Base-by-base conservation (phyloP, 306 rosid genomes). In the Citrullus colocynthis region DNA sequence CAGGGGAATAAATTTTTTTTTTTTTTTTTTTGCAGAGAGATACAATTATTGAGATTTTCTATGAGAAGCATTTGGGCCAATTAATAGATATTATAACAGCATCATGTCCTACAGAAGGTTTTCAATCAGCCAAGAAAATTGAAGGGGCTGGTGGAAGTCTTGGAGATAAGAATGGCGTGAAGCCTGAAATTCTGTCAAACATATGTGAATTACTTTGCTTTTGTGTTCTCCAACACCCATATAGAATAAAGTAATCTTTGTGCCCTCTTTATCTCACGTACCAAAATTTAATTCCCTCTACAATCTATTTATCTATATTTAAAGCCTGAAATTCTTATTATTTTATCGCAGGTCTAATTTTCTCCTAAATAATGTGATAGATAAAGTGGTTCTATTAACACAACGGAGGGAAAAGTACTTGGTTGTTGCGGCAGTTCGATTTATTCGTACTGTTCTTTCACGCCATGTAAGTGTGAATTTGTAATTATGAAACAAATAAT, bases 201-300 rank as follows among this genome's bases (percentile, higher is more conserved):
- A 90, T 94, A 80, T 91, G 96, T 78, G 97, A 94, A 87, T 86
- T 94, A 86, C 89, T 94, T 32, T 90, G 96, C 91, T 94, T 94
- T 85, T 94, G 97, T 77, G 96, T 91, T 59, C 88, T 90, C 12
- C 97, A 94, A 86, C 98, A 94, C 82, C 95, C 98, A 44, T 90
- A 85, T 83, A 91, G 97, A 85, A 91, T 94, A 88, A 94, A 90
- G 98, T 94, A 94, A 74, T 74, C 10, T 83, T 78, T 48, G 76
- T 80, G 79, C 44, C 52, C 83, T 54, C 39, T 77, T 72, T 87
- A 69, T 65, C n/a, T 84, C 81, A 54, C 36, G 75, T 17, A 74
- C 44, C 8, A 32, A 69, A 69, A 77, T 58, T 75, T 52, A 42
- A 37, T 80, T 81, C 57, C 17, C 73, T 56, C 39, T 61, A 41